Evolutionary conservation across 2,329 filamentous ascomycete genomes (phyloP), one percentile per base, ranked within the genome.

Genomic region (Monilinia fructicola): DNA sequence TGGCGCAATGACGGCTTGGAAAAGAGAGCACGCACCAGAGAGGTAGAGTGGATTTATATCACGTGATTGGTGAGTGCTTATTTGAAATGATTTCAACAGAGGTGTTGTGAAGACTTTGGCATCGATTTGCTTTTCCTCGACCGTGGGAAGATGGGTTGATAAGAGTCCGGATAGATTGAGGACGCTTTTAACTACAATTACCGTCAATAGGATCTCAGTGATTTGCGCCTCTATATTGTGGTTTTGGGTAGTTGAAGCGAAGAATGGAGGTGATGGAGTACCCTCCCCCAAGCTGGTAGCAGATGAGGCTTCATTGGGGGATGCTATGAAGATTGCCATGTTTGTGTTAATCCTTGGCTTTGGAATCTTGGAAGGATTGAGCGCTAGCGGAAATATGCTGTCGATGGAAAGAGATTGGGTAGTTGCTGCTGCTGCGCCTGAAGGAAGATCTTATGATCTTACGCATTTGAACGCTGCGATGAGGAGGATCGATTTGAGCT

Each of bases 401-500:
- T 79, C 80, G 1, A 81, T 82, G 78, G 80, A 82, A 72, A 74
- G 80, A 23, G 81, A 82, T 69, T 82, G 80, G 79, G 76, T 81
- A 16, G 73, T 77, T 40, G 73, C 75, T 21, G 77, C 77, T n/a
- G 76, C 77, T 12, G 73, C 75, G 42, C 73, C 76, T 0, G 67
- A 71, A 54, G 76, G 75, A 0, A 66, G 71, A 18, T 67, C 73
- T 6, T 79, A 80, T 65, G 77, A 80, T 60, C 72, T 81, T 40
- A 80, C 79, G 1, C 76, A 73, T 66, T 68, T 85, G 3, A 86
- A 86, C 71, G 79, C 84, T 0, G 78, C 79, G 12, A 86, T 86
- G 83, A 78, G 84, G 65, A 78, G 83, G 10, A 86, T 87, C 68
- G 84, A 87, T 69, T 78, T 87, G 4, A 78, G 82, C 54, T 86